Evolutionary conservation across 2,329 filamentous ascomycete species (phyloP), one percentile per base, ranked within the genome.

Genomic region (Leptoxyphium fumago): DNA sequence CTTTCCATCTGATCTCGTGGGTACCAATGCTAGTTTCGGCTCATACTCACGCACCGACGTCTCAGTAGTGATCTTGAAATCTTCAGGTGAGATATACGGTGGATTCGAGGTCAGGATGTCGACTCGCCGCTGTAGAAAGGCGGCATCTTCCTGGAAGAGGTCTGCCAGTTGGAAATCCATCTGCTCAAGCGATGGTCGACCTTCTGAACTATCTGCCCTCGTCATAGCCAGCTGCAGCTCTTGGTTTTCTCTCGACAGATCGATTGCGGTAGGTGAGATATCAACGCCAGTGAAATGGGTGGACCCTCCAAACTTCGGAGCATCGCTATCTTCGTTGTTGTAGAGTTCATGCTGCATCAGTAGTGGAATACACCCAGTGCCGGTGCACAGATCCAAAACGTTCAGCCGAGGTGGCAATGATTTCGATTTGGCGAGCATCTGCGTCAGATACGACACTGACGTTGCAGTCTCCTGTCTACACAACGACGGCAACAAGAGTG

Each of bases 291-390:
- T 55, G n/a, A 84, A 65, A 3, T 66, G 60, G 13, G 34, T 9
- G 9, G 13, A n/a, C 6, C 13, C 34, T 18, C 10, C 38, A 7
- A 84, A 52, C 0, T 50, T 41, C 1, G 59, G 52, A 15, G 42
- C 21, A 7, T 36, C 32, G 15, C 43, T 40, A 2, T 10, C 10
- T 10, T 30, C 11, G 1, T 61, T 54, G 2, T 58, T 52, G 29
- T 54, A 58, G 46, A 86, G 71, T 9, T 80, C 69, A 30, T 78
- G 69, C 48, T 82, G 76, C 6, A 94, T 70, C 2, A 85, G 73
- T 8, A 96, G 72, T 0, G 86, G 75, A 49, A 96, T 94, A 64
- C 89, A 95, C 4, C 91, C 91, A 5, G 84, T 85, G 9, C 91
- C 91, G 0, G 86, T 88, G 62, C 91, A 96, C 28, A 95, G 69